Conservation (phyloP, 345 rosid species). For the Hirschfeldia incana region DNA sequence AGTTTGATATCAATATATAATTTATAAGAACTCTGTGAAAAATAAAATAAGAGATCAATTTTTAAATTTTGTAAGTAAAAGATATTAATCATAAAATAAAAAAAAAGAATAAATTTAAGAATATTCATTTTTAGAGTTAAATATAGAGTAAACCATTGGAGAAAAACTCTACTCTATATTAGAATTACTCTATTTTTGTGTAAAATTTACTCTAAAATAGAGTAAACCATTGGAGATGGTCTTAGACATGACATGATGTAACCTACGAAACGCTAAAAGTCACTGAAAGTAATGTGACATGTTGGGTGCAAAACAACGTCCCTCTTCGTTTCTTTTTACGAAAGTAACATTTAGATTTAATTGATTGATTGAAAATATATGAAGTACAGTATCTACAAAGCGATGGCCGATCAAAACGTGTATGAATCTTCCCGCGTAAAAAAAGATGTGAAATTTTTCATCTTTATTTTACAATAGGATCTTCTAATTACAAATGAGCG, state of each 20-base stretch:
- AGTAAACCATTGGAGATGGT: no score
- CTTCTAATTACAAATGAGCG: neutral
- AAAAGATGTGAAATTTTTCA: neutral
- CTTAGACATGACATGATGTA: slow-evolving; percentile 1
- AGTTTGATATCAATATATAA: no score
- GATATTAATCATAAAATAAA: no score
- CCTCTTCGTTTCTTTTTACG: neutral
- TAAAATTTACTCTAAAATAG: no score
- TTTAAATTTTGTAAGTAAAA: no score
- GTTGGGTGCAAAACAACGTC: slow-evolving; percentile 1
- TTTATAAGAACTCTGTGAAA: no score
- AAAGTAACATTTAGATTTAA: neutral
- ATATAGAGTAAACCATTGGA: no score
- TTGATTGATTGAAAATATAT: slow-evolving; percentile 11
- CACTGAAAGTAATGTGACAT: slow-evolving; percentile 26
- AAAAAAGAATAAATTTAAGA: no score
- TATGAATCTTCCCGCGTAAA: neutral
- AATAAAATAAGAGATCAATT: no score
- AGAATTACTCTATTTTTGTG: no score
- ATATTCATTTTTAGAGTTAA: no score
- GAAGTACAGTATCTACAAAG: neutral
- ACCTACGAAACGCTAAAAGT: slow-evolving; percentile 7
- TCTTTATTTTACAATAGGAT: neutral
- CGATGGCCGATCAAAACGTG: neutral
- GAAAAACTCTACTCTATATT: no score